phyloP scores from a whole-genome alignment of 1,139 yeast genomes.

The Pichia inconspicua region DNA sequence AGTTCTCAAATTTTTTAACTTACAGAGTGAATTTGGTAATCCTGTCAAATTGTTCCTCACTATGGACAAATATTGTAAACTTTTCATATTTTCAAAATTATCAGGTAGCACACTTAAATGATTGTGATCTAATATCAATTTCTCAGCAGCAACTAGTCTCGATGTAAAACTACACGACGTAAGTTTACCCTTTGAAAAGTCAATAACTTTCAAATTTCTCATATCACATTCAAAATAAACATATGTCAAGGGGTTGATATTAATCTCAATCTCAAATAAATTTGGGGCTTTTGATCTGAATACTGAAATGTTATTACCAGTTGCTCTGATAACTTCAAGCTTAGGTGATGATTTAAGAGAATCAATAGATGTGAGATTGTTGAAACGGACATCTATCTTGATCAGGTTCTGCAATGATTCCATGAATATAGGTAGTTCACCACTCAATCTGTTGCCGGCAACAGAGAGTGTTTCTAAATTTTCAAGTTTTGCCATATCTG shows the following conservation, averaged over 20 bases:
- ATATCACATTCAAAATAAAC: slow-evolving; percentile 46
- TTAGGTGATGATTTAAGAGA: slow-evolving; percentile 56
- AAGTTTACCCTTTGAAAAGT: slow-evolving; percentile 74
- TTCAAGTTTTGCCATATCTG: slow-evolving; percentile 49
- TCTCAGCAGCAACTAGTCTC: slow-evolving; percentile 61
- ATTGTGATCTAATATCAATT: slow-evolving; percentile 70
- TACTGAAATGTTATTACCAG: slow-evolving; percentile 70
- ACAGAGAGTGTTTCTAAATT: slow-evolving; percentile 63
- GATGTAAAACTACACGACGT: slow-evolving; percentile 65
- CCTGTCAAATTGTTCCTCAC: slow-evolving; percentile 68
- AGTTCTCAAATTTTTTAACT: slow-evolving; percentile 50
- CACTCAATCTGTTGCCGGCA: slow-evolving; percentile 64
- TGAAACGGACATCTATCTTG: slow-evolving; percentile 73
- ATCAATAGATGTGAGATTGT: slow-evolving; percentile 57
- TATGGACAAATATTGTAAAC: slow-evolving; percentile 58
- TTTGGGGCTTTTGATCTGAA: slow-evolving; percentile 57
- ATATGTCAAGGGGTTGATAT: slow-evolving; percentile 51
- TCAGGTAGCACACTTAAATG: slow-evolving; percentile 73
- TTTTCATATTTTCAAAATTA: slow-evolving; percentile 53
- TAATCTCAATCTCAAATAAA: slow-evolving; percentile 42
- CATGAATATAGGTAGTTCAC: slow-evolving; percentile 48
- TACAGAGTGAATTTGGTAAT: slow-evolving; percentile 63
- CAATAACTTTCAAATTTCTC: slow-evolving; percentile 60
- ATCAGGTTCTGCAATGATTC: slow-evolving; percentile 49
- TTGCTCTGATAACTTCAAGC: slow-evolving; percentile 55